Evolutionary conservation across 2,329 filamentous ascomycete genomes (phyloP).

Genomic region (Trichoderma lentiforme): DNA sequence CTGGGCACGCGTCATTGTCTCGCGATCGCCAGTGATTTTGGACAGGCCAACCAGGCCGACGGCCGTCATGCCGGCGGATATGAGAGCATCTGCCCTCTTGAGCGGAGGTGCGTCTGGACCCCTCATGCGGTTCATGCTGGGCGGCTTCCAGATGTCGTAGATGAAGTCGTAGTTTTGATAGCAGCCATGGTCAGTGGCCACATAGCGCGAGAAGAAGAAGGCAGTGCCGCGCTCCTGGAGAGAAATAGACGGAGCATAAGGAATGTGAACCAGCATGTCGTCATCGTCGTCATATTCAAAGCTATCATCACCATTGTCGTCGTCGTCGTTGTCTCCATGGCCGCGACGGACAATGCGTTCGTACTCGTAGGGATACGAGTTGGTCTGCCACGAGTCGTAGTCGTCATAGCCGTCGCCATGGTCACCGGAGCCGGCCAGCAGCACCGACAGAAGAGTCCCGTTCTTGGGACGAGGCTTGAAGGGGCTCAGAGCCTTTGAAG

Average conservation of each 20-base stretch:
- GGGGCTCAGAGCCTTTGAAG: background rate
- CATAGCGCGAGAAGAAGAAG: constrained; percentile 52
- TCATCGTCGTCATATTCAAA: constrained; percentile 1
- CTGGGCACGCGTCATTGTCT: constrained; percentile 46
- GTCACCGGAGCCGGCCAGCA: background rate
- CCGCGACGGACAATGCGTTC: background rate
- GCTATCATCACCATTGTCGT: background rate
- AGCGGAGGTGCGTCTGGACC: constrained; percentile 33
- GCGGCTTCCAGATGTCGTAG: constrained; percentile 50
- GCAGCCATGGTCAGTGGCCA: constrained; percentile 44
- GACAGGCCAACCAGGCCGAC: constrained; percentile 53
- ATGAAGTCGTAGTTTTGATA: constrained; percentile 53
- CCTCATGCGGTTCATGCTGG: constrained; percentile 30
- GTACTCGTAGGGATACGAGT: background rate
- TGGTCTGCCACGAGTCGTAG: background rate
- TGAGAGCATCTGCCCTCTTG: constrained; percentile 28
- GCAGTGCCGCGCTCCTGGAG: constrained; percentile 44
- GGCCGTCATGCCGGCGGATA: constrained; percentile 52
- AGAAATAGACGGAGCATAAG: constrained; percentile 23
- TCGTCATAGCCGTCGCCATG: background rate
- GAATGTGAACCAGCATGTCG: constrained; percentile 15
- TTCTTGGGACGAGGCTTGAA: background rate
- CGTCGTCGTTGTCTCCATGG: background rate
- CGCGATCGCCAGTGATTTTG: constrained; percentile 40
- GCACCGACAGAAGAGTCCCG: background rate